Percentiles rank a stretch among this genome's conserved stretches.
These are phyloP conservation scores for Astragalus membranaceus DNA, from an alignment of 306 rosid species.

Conservation along the genomic window DNA sequence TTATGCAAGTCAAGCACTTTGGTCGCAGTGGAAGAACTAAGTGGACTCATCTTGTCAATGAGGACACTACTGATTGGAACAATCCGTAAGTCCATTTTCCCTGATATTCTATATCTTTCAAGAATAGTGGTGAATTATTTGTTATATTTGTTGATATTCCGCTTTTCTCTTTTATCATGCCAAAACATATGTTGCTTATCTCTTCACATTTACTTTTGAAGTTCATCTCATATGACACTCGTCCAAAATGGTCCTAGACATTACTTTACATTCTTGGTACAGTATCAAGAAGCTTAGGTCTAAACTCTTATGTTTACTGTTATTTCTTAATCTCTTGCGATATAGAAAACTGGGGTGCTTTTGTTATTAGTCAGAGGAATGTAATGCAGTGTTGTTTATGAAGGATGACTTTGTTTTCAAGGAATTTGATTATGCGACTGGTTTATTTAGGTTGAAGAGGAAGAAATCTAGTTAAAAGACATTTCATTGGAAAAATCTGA, in stretches of 20 bases:
- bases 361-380: not conserved
- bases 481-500: not conserved
- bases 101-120: not conserved
- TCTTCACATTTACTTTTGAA: not conserved
- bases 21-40: conserved; percentile 98
- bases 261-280: not conserved
- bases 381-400: not conserved
- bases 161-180: not conserved
- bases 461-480: not conserved
- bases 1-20: conserved; percentile 98
- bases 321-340: not conserved
- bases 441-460: not conserved
- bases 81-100: conserved; percentile 63
- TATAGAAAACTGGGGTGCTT: not conserved
- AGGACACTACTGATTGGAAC: conserved; percentile 98
- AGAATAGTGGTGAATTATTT: not conserved
- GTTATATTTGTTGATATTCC: not conserved
- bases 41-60: conserved; percentile 97
- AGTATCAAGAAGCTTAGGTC: conserved; percentile 3
- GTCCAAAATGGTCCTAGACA: not conserved
- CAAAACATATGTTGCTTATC: not conserved
- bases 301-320: conserved; percentile 7
- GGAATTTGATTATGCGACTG: not conserved
- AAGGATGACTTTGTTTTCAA: not conserved
- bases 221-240: conserved; percentile 7